A percentile compares a stretch with the other conserved stretches of the same genome.
phyloP scores from a whole-genome alignment of 305 asterid species.

The Fraxinus sp. region DNA sequence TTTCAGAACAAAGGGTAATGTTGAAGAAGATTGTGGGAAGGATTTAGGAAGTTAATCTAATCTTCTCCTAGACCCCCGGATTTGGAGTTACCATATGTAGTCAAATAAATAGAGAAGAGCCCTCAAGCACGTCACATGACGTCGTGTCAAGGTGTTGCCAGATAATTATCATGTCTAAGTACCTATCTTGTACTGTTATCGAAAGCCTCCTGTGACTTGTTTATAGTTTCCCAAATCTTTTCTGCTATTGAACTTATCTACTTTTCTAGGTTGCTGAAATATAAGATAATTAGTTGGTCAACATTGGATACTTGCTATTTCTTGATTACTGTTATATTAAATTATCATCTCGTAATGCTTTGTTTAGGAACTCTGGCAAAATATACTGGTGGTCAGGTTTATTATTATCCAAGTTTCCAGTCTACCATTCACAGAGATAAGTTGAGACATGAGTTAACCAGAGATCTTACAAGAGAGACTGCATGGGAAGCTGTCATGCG shows the following conservation, averaged over 20 bases:
- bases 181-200: background rate
- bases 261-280: background rate
- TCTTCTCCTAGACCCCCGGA: background rate
- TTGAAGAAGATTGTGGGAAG: slow-evolving; percentile 2
- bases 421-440: slow-evolving; percentile 67
- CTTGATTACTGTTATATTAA: slow-evolving; percentile 20
- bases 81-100: slow-evolving; percentile 9
- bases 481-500: slow-evolving; percentile 99
- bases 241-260: slow-evolving; percentile 3
- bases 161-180: background rate
- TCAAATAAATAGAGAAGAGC: background rate
- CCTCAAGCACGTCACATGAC: background rate
- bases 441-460: slow-evolving; percentile 71
- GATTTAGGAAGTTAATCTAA: background rate
- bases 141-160: background rate
- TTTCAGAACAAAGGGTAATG: slow-evolving; percentile 9
- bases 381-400: slow-evolving; percentile 98
- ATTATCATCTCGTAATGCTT: slow-evolving; percentile 29
- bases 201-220: background rate
- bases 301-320: slow-evolving; percentile 8
- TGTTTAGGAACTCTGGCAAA: slow-evolving; percentile 88
- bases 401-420: slow-evolving; percentile 82
- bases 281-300: background rate
- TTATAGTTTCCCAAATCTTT: background rate
- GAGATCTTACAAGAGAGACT: slow-evolving; percentile 96